A percentile compares a stretch with the other conserved stretches of the same genome.
These are phyloP conservation scores for Thinopyrum elongatum DNA, from an alignment of 176 grass and related monocot species.

Conservation along the genomic window DNA sequence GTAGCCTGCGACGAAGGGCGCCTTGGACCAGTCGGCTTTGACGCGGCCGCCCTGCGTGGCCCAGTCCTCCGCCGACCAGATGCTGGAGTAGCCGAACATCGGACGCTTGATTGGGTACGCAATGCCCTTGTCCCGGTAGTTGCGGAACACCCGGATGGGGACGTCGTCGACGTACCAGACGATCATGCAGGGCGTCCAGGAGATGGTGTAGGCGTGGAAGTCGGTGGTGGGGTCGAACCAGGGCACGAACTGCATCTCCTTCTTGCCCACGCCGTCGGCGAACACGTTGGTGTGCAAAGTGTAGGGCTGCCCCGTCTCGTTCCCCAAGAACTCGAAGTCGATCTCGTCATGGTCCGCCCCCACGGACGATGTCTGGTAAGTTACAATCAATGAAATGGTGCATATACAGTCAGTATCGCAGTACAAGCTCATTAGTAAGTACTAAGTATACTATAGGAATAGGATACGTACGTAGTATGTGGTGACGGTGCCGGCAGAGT, in stretches of 20 bases:
- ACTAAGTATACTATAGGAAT: too few relatives aligned
- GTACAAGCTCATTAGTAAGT: too few relatives aligned
- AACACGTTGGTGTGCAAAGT: slow-evolving; percentile 66
- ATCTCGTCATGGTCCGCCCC: background rate
- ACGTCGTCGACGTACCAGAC: slow-evolving; percentile 43
- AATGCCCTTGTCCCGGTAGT: slow-evolving; percentile 45
- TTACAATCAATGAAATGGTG: too few relatives aligned
- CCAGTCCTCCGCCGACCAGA: slow-evolving; percentile 81
- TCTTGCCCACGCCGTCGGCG: slow-evolving; percentile 41
- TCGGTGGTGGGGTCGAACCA: slow-evolving; percentile 74
- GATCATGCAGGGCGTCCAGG: slow-evolving; percentile 65
- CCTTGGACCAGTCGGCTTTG: slow-evolving; percentile 60
- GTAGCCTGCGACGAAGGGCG: slow-evolving; percentile 37
- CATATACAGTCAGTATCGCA: too few relatives aligned
- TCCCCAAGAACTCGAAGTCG: background rate
- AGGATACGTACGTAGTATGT: slow-evolving; percentile 66
- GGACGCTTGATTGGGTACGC: slow-evolving; percentile 43
- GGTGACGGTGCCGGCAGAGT: slow-evolving; percentile 36
- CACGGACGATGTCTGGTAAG: background rate
- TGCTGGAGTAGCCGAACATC: slow-evolving; percentile 60
- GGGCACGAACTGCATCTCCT: slow-evolving; percentile 57
- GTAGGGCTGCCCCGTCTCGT: slow-evolving; percentile 49
- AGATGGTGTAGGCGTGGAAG: slow-evolving; percentile 82
- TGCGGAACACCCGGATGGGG: slow-evolving; percentile 62
- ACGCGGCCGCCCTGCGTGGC: slow-evolving; percentile 56